Conservation (phyloP, 2,329 filamentous ascomycete species). For the Aspergillus unguis region DNA sequence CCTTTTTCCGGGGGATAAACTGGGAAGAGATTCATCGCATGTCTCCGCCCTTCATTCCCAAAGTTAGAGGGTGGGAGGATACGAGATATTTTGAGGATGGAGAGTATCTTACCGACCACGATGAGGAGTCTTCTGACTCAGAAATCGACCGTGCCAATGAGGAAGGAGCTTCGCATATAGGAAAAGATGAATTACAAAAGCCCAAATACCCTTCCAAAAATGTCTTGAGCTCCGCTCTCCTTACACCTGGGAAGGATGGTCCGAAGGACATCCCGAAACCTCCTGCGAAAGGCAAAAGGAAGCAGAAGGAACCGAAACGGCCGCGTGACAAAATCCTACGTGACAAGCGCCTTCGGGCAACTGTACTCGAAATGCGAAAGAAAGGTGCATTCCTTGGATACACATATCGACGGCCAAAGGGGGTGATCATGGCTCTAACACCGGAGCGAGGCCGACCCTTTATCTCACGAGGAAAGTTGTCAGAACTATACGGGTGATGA, state of each 20-base stretch:
- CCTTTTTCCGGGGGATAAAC: slow-evolving; percentile 75
- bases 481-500: slow-evolving; percentile 24
- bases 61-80: slow-evolving; percentile 64
- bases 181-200: background rate
- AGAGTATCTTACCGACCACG: slow-evolving; percentile 50
- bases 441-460: slow-evolving; percentile 31
- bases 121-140: slow-evolving; percentile 15
- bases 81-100: slow-evolving; percentile 86
- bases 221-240: background rate
- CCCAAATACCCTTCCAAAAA: slow-evolving; percentile 20
- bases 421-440: slow-evolving; percentile 33
- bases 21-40: slow-evolving; percentile 73
- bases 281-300: slow-evolving; percentile 25
- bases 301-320: slow-evolving; percentile 68
- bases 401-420: slow-evolving; percentile 62
- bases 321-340: slow-evolving; percentile 81
- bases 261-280: slow-evolving; percentile 40
- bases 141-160: slow-evolving; percentile 11
- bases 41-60: slow-evolving; percentile 75
- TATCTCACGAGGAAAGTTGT: slow-evolving; percentile 22
- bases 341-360: slow-evolving; percentile 63
- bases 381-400: slow-evolving; percentile 85
- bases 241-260: slow-evolving; percentile 28
- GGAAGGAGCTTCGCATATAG: background rate
- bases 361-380: slow-evolving; percentile 77